Evolutionary conservation across 2,329 filamentous ascomycete genomes (phyloP).

Genomic region (Scortechinia acanthostroma): DNA sequence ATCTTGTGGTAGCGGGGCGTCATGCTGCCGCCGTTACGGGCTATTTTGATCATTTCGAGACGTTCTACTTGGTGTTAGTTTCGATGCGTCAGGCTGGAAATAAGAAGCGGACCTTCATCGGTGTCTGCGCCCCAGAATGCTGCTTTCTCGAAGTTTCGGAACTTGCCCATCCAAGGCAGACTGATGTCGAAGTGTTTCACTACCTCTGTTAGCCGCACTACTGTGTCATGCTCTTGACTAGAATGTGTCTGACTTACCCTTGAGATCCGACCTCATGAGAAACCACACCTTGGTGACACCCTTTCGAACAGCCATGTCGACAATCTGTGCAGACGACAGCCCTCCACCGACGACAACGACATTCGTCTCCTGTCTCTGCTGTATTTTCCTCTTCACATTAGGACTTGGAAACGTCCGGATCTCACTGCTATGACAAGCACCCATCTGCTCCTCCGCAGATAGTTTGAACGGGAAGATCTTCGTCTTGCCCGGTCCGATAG

Average conservation of each 20-base stretch:
- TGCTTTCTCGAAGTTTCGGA: slow-evolving; percentile 70
- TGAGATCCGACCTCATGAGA: slow-evolving; percentile 44
- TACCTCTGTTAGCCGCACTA: slow-evolving; percentile 3
- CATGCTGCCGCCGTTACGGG: slow-evolving; percentile 71
- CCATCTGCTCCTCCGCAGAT: slow-evolving; percentile 27
- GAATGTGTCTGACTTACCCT: slow-evolving; percentile 34
- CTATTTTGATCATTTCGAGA: slow-evolving; percentile 54
- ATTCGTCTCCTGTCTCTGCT: slow-evolving; percentile 40
- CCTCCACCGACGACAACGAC: slow-evolving; percentile 70
- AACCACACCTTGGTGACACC: slow-evolving; percentile 66
- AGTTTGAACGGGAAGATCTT: slow-evolving; percentile 23
- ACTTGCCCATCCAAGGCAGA: slow-evolving; percentile 76
- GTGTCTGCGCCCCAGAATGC: slow-evolving; percentile 72
- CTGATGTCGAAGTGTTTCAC: slow-evolving; percentile 75
- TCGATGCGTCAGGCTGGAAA: slow-evolving; percentile 22
- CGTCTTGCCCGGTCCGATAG: slow-evolving; percentile 52
- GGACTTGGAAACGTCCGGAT: slow-evolving; percentile 49
- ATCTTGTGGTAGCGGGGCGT: slow-evolving; percentile 62
- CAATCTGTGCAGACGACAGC: slow-evolving; percentile 68
- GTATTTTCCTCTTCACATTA: slow-evolving; percentile 42
- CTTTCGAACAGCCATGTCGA: slow-evolving; percentile 55
- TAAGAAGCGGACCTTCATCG: slow-evolving; percentile 43
- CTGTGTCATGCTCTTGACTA: slow-evolving; percentile 16
- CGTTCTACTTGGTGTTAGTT: slow-evolving; percentile 30
- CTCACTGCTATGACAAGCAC: slow-evolving; percentile 58